A percentile compares a stretch with the other conserved stretches of the same genome.
Conservation (phyloP, 139 green algal species). For the Coelastrella sp. region DNA sequence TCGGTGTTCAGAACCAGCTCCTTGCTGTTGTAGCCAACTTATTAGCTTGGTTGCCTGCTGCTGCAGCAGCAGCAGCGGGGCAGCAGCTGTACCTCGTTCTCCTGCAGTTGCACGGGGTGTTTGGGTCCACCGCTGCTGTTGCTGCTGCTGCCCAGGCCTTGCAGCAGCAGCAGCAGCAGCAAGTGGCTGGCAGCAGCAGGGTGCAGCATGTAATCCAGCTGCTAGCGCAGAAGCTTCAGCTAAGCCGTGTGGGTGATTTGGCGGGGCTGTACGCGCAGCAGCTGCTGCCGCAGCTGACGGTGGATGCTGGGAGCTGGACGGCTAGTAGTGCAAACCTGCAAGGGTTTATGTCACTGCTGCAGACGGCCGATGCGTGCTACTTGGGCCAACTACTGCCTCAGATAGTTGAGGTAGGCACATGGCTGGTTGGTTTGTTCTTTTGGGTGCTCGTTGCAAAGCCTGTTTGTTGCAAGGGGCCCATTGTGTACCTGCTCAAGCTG, state of each 20-base stretch:
- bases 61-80: background rate
- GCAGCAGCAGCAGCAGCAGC: slow-evolving; percentile 9
- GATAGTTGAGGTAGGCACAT: slow-evolving; percentile 10
- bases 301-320: slow-evolving; percentile 47
- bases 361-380: slow-evolving; percentile 42
- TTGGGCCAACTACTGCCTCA: slow-evolving; percentile 55
- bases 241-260: slow-evolving; percentile 40
- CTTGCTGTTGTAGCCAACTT: slow-evolving; percentile 62
- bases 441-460: too few species aligned
- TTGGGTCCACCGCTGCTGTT: background rate
- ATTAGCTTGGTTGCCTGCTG: slow-evolving; percentile 52
- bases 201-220: slow-evolving; percentile 33
- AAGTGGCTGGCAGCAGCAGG: background rate
- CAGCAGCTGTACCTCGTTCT: slow-evolving; percentile 69
- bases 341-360: slow-evolving; percentile 68
- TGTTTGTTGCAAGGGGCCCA: too few species aligned
- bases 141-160: slow-evolving; percentile 8
- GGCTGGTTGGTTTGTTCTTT: background rate
- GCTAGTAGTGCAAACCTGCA: slow-evolving; percentile 45
- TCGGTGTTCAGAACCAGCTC: slow-evolving; percentile 66
- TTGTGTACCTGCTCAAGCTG: slow-evolving; percentile 49
- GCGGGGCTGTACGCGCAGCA: slow-evolving; percentile 44
- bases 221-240: slow-evolving; percentile 27
- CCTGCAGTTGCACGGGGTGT: slow-evolving; percentile 70
- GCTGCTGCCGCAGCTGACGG: slow-evolving; percentile 49